These are phyloP conservation scores for Oenanthe sinensis DNA, from an alignment of 129 eudicot species.

Conservation along the genomic window DNA sequence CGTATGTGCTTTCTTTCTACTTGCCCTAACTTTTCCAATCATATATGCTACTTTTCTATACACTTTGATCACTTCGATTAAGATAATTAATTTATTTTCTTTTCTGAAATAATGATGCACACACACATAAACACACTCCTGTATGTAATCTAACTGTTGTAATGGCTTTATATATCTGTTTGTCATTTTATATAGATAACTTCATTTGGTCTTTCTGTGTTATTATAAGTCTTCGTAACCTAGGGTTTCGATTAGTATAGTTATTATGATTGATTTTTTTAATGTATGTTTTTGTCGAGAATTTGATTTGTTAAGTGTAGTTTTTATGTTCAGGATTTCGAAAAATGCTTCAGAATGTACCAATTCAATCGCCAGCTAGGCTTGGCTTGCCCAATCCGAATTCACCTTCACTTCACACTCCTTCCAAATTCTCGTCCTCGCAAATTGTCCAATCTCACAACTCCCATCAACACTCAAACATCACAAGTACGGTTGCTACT, in stretches of 20 bases:
- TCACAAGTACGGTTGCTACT: slow-evolving; percentile 25
- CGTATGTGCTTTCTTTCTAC: neutral
- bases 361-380: slow-evolving; percentile 90
- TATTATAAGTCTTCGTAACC: neutral
- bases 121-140: no score
- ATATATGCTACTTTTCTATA: neutral
- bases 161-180: neutral
- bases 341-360: slow-evolving; percentile 77
- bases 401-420: slow-evolving; percentile 74
- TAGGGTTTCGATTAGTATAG: neutral
- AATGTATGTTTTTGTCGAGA: neutral
- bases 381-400: slow-evolving; percentile 86
- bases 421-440: slow-evolving; percentile 54
- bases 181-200: neutral
- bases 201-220: neutral
- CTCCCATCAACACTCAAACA: slow-evolving; percentile 34
- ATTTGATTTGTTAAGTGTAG: neutral
- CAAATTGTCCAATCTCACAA: slow-evolving; percentile 51
- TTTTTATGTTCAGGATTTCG: slow-evolving; percentile 1
- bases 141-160: neutral
- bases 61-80: no score
- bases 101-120: neutral
- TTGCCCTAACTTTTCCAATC: neutral
- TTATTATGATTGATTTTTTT: neutral
- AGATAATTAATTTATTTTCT: no score